phyloP scores from a whole-genome alignment of 2,329 filamentous ascomycete genomes.

The Arachnopeziza araneosa region DNA sequence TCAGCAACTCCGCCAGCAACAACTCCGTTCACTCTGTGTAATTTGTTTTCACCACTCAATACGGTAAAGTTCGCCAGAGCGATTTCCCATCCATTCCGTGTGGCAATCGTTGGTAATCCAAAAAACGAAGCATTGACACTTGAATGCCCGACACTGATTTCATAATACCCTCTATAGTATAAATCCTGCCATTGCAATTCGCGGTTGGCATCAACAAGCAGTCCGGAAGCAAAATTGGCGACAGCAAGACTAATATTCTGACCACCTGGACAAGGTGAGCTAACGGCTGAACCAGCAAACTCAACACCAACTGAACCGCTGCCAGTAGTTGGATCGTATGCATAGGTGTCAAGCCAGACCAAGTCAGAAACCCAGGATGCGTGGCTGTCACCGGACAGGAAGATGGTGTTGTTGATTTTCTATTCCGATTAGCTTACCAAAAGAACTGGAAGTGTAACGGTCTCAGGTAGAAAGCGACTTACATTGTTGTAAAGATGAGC shows the following conservation, averaged over 20 bases:
- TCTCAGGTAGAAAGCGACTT: no score
- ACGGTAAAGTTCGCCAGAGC: conserved; percentile 67
- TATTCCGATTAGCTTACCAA: no score
- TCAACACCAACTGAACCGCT: conserved; percentile 50
- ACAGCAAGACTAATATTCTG: conserved; percentile 49
- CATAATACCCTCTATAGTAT: conserved; percentile 70
- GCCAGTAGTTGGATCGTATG: conserved; percentile 49
- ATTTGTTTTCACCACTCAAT: conserved; percentile 51
- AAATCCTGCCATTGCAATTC: conserved; percentile 69
- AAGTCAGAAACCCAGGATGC: conserved; percentile 59
- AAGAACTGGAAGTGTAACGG: no score
- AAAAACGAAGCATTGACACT: conserved; percentile 60
- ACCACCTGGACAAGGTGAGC: conserved; percentile 52
- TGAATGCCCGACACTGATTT: conserved; percentile 52
- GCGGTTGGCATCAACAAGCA: conserved; percentile 45
- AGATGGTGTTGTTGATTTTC: conserved; percentile 65
- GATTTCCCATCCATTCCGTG: conserved; percentile 58
- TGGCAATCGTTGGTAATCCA: conserved; percentile 54
- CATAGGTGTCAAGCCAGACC: conserved; percentile 49
- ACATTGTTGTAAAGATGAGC: conserved; percentile 56
- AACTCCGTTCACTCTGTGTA: conserved; percentile 35
- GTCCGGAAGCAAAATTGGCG: conserved; percentile 43
- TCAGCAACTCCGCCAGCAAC: conserved; percentile 38
- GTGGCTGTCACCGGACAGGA: conserved; percentile 67
- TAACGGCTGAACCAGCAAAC: conserved; percentile 63